A percentile compares a stretch with the other conserved stretches of the same genome.
These are phyloP conservation scores for Fraxinus cuspidata DNA, from an alignment of 257 asterid genomes.

Conservation along the genomic window DNA sequence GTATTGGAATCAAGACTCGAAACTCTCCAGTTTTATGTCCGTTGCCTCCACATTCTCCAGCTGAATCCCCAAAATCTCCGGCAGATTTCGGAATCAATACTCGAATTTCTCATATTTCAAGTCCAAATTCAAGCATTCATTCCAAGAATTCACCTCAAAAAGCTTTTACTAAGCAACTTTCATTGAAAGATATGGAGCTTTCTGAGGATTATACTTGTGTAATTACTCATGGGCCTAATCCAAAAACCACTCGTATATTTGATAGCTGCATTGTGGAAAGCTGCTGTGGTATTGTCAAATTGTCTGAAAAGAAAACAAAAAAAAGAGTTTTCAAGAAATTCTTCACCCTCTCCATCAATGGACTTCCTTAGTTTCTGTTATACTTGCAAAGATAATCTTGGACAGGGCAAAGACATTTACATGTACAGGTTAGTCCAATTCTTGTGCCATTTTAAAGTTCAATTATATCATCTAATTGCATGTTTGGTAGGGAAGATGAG, in stretches of 20 bases:
- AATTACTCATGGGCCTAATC: slow-evolving; percentile 82
- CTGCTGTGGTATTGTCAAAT: slow-evolving; percentile 33
- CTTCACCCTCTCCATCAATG: slow-evolving; percentile 25
- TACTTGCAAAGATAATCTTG: slow-evolving; percentile 54
- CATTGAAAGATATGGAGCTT: slow-evolving; percentile 84
- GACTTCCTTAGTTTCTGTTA: slow-evolving; percentile 56
- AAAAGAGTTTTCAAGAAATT: slow-evolving; percentile 20
- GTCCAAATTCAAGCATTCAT: slow-evolving; percentile 24
- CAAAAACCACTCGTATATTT: slow-evolving; percentile 73
- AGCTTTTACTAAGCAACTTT: slow-evolving; percentile 41
- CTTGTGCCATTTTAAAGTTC: neutral
- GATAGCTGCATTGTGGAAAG: slow-evolving; percentile 73
- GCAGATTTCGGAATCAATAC: neutral
- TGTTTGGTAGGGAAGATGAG: neutral
- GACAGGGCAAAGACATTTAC: slow-evolving; percentile 56
- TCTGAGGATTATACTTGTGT: slow-evolving; percentile 94
- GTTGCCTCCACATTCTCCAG: neutral
- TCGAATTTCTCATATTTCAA: neutral
- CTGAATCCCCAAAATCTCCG: neutral
- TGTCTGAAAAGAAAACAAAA: slow-evolving; percentile 16
- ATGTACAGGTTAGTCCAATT: slow-evolving; percentile 61
- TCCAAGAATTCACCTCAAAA: slow-evolving; percentile 28
- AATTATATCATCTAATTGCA: neutral
- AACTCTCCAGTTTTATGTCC: slow-evolving; percentile 28
- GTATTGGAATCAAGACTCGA: slow-evolving; percentile 8